Percentiles rank a stretch among this genome's conserved stretches.
Conservation (phyloP, 192 early-diverging fungal species). For the Coemansia sp. region DNA sequence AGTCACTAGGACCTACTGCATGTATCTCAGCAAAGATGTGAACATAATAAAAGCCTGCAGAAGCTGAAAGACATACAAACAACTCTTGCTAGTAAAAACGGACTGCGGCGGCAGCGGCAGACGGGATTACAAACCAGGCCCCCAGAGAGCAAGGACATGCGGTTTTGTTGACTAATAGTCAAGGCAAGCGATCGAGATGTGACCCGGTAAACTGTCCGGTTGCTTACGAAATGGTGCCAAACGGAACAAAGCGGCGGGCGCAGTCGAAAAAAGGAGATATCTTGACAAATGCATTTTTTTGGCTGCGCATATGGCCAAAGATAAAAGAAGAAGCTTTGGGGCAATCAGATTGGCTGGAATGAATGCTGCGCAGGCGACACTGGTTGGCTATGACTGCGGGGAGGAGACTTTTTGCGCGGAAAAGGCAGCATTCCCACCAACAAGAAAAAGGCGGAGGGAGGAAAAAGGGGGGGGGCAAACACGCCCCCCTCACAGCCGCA, state of each 20-base stretch:
- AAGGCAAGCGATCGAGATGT: background rate
- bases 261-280: background rate
- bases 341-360: constrained; percentile 2
- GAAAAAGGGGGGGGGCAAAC: background rate
- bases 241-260: background rate
- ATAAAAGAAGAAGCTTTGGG: background rate
- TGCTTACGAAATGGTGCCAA: background rate
- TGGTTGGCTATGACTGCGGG: background rate
- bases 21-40: too few relatives aligned
- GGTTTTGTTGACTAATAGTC: background rate
- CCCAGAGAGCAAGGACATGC: background rate
- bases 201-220: background rate
- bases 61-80: background rate
- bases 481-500: background rate
- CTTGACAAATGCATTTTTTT: background rate
- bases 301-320: background rate
- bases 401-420: constrained; percentile 1
- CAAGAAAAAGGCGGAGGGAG: background rate
- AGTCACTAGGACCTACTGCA: too few relatives aligned
- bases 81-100: background rate
- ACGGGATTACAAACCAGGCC: background rate
- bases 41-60: too few relatives aligned
- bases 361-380: constrained; percentile 4
- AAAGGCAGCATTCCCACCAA: constrained; percentile 4
- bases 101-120: background rate